Conservation (phyloP, 2,329 filamentous ascomycete species). For the Monosporascus sp. region DNA sequence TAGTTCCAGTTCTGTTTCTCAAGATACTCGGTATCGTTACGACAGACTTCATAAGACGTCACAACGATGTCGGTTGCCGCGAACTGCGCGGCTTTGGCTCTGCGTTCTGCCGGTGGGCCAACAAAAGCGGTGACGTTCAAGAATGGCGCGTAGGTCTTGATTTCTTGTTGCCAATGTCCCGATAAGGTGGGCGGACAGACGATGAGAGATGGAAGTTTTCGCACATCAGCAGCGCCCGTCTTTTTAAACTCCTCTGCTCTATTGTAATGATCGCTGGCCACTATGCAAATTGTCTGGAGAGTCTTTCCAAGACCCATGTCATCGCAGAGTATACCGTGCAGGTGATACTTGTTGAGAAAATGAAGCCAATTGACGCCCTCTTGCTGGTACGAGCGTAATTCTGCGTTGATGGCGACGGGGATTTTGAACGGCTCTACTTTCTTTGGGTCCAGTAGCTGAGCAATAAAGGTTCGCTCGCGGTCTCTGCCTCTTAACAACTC, state of each 20-base stretch:
- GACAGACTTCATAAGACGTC: slow-evolving; percentile 96
- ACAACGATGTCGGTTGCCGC: slow-evolving; percentile 85
- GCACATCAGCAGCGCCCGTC: slow-evolving; percentile 71
- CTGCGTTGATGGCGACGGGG: slow-evolving; percentile 94
- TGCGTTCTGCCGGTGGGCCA: slow-evolving; percentile 77
- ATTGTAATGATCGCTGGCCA: slow-evolving; percentile 94
- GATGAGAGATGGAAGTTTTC: slow-evolving; percentile 83
- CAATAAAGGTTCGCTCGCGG: slow-evolving; percentile 91
- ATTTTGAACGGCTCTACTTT: slow-evolving; percentile 94
- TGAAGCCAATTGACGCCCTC: slow-evolving; percentile 98
- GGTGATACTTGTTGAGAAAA: slow-evolving; percentile 95
- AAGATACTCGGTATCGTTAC: slow-evolving; percentile 87
- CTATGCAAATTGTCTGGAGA: slow-evolving; percentile 93
- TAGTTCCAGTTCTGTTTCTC: slow-evolving; percentile 92
- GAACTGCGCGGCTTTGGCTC: slow-evolving; percentile 63
- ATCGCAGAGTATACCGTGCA: slow-evolving; percentile 96
- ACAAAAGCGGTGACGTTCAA: slow-evolving; percentile 86
- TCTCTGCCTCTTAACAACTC: slow-evolving; percentile 86
- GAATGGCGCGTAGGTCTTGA: slow-evolving; percentile 93
- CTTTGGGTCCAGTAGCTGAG: slow-evolving; percentile 91
- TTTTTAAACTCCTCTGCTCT: slow-evolving; percentile 85
- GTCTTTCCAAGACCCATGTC: slow-evolving; percentile 99
- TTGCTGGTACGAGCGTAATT: slow-evolving; percentile 94
- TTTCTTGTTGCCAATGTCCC: slow-evolving; percentile 98
- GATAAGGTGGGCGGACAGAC: slow-evolving; percentile 94